These are phyloP conservation scores for Calocera cornea DNA, from an alignment of 768 basidiomycete species.

Conservation along the genomic window DNA sequence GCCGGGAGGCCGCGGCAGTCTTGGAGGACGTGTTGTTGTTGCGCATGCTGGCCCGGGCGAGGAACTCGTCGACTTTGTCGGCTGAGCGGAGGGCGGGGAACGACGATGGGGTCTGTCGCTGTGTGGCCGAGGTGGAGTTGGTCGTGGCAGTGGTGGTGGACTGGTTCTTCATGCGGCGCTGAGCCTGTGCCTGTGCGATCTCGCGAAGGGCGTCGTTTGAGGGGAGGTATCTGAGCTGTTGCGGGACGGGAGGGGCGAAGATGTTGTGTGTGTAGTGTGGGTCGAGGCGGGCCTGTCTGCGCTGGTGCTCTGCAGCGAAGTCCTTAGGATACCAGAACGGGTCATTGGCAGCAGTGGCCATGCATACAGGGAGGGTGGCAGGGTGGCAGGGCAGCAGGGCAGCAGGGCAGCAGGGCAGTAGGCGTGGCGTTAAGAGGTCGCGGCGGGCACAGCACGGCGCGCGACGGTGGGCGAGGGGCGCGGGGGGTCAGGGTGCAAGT, in stretches of 20 bases:
- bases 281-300: background rate
- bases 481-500: background rate
- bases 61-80: background rate
- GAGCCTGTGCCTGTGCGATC: background rate
- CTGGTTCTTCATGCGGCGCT: background rate
- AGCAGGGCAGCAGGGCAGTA: background rate
- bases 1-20: background rate
- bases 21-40: background rate
- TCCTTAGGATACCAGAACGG: constrained; percentile 4
- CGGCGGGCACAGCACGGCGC: constrained; percentile 3
- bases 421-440: background rate
- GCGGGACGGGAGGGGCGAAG: background rate
- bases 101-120: background rate
- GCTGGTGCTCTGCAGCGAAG: background rate
- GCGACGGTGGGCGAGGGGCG: background rate
- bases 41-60: background rate
- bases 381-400: background rate
- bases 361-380: background rate
- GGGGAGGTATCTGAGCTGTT: background rate
- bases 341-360: background rate
- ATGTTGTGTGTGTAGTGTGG: background rate
- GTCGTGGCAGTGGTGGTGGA: background rate
- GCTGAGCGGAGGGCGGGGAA: background rate
- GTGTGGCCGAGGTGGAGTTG: background rate
- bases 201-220: background rate